Conservation (phyloP, 1,284 basidiomycete genomes). For the Rhizoctonia solani region DNA sequence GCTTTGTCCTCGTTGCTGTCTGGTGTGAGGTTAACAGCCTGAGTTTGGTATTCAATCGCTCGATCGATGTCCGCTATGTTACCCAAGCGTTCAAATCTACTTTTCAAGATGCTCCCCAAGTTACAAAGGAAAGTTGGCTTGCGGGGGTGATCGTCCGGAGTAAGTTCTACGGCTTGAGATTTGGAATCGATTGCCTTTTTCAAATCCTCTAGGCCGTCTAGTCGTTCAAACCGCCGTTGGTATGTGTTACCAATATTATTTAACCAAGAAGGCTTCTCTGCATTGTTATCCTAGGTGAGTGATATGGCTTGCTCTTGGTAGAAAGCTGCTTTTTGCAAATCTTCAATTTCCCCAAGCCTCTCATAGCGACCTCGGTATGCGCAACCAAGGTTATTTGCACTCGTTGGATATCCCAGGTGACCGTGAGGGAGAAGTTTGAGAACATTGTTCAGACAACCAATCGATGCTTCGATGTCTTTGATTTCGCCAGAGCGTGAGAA, state of each 20-base stretch:
- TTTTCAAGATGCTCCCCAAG: background rate
- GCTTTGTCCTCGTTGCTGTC: background rate
- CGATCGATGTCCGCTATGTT: background rate
- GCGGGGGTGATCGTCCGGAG: background rate
- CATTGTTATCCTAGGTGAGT: constrained; percentile 6
- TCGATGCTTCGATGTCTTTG: too few relatives aligned
- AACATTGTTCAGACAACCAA: too few relatives aligned
- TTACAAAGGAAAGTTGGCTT: background rate
- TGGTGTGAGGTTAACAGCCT: background rate
- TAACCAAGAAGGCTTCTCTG: background rate
- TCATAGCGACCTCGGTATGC: background rate
- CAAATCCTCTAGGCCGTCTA: too few relatives aligned
- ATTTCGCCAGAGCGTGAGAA: too few relatives aligned
- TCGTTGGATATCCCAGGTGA: too few relatives aligned
- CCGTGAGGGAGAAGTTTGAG: too few relatives aligned
- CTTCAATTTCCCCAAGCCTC: background rate
- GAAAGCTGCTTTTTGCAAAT: background rate
- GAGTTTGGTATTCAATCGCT: background rate
- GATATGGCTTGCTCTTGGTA: background rate
- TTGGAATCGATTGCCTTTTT: too few relatives aligned
- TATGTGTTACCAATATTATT: constrained; percentile 28
- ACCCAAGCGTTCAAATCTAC: background rate
- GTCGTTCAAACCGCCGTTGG: too few relatives aligned
- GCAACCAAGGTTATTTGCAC: background rate
- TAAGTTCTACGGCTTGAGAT: background rate